phyloP scores from a whole-genome alignment of 1,284 basidiomycete genomes.

The Melampsora americana region DNA sequence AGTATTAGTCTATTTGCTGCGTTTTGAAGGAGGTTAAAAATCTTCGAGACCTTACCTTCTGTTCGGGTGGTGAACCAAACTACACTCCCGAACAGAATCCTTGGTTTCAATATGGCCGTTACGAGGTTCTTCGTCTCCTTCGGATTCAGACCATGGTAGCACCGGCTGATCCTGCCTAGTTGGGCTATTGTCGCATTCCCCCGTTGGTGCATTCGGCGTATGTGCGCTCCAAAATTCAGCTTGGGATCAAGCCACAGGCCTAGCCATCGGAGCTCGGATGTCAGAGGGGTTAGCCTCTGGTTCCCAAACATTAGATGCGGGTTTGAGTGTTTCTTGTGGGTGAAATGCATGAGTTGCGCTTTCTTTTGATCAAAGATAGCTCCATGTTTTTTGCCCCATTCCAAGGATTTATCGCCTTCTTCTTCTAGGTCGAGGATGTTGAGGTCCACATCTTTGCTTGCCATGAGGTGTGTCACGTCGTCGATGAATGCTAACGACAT shows the following conservation, averaged over 20 bases:
- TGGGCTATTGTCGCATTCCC: neutral
- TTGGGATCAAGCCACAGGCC: neutral
- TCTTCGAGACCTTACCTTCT: neutral
- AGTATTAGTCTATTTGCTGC: neutral
- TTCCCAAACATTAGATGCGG: neutral
- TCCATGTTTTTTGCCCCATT: neutral
- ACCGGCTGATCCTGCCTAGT: neutral
- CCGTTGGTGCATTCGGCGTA: neutral
- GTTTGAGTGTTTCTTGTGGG: neutral
- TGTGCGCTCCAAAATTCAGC: slow-evolving; percentile 3
- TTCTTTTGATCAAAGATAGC: slow-evolving; percentile 10
- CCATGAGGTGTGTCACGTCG: slow-evolving; percentile 5
- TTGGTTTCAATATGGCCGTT: neutral
- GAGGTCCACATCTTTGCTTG: neutral
- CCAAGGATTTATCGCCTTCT: neutral
- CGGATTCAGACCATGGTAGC: neutral
- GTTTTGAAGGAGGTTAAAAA: neutral
- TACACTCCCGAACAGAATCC: slow-evolving; percentile 13
- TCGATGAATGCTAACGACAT: slow-evolving; percentile 28
- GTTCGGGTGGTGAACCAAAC: slow-evolving; percentile 9
- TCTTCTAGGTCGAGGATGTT: neutral
- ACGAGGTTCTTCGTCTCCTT: neutral
- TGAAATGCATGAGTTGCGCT: slow-evolving; percentile 2
- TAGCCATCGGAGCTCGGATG: neutral
- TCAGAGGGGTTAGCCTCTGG: neutral